These are phyloP conservation scores for Hyaloscypha variabilis DNA, from an alignment of 495 filamentous ascomycete species.

Conservation along the genomic window DNA sequence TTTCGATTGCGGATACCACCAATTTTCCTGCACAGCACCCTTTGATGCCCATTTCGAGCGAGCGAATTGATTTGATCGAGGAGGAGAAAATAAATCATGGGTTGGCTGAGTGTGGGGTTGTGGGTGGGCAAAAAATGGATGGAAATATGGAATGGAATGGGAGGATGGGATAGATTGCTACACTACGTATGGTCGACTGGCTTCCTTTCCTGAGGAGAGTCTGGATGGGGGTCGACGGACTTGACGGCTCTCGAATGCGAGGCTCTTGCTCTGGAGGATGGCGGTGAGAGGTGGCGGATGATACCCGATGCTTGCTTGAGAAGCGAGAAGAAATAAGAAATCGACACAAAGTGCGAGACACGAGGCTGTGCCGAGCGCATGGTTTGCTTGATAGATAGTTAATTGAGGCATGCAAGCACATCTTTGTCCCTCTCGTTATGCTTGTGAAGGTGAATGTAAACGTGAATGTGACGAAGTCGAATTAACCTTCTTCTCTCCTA, in stretches of 20 bases:
- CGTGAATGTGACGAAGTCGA: no score
- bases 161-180: constrained; percentile 8
- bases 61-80: background rate
- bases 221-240: background rate
- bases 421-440: background rate
- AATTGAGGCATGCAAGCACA: constrained; percentile 2
- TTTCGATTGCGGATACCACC: background rate
- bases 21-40: constrained; percentile 8
- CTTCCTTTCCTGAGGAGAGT: background rate
- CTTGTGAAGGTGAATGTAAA: no score
- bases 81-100: background rate
- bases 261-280: background rate
- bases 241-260: background rate
- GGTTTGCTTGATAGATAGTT: background rate
- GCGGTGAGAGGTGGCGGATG: background rate
- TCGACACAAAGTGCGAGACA: background rate
- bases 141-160: constrained; percentile 6
- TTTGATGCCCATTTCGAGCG: constrained; percentile 1
- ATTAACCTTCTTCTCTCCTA: no score
- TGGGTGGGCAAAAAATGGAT: constrained; percentile 1
- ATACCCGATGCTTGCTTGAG: background rate
- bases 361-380: background rate
- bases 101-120: background rate
- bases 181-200: background rate
- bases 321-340: background rate